A percentile compares a stretch with the other conserved stretches of the same genome.
Evolutionary conservation across 208 protist species (phyloP).

Genomic region (Trypanosoma cruzi): DNA sequence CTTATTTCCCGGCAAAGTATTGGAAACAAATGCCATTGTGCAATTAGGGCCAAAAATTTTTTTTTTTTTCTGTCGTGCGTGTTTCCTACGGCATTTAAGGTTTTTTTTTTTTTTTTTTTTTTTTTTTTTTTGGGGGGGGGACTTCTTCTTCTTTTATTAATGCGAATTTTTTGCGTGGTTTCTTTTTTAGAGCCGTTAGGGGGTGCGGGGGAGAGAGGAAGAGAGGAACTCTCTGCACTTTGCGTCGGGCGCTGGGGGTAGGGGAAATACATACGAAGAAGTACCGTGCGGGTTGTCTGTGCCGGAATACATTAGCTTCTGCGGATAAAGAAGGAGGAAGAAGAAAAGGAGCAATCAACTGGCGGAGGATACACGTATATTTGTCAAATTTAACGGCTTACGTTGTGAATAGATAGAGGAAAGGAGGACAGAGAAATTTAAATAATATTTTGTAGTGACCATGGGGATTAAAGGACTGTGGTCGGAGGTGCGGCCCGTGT

Average conservation of each 20-base stretch:
- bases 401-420: neutral
- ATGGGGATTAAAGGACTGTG: conserved; percentile 92
- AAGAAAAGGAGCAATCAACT: neutral
- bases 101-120: conserved; percentile 15
- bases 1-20: neutral
- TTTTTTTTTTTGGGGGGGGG: conserved; percentile 7
- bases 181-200: neutral
- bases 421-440: neutral
- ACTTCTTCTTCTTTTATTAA: conserved; percentile 17
- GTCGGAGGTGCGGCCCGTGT: conserved; percentile 67
- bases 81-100: conserved; percentile 4
- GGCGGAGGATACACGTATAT: neutral
- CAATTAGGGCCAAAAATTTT: conserved; percentile 3
- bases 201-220: neutral
- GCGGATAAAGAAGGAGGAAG: conserved; percentile 21
- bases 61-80: conserved; percentile 16
- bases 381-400: neutral
- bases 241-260: neutral
- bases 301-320: neutral
- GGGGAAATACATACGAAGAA: too few species aligned
- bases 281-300: neutral
- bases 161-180: neutral
- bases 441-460: too few species aligned
- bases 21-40: neutral
- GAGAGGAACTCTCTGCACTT: neutral